These are phyloP conservation scores for Xylariaceae sp. DNA, from an alignment of 2,329 filamentous ascomycete genomes.

Conservation along the genomic window DNA sequence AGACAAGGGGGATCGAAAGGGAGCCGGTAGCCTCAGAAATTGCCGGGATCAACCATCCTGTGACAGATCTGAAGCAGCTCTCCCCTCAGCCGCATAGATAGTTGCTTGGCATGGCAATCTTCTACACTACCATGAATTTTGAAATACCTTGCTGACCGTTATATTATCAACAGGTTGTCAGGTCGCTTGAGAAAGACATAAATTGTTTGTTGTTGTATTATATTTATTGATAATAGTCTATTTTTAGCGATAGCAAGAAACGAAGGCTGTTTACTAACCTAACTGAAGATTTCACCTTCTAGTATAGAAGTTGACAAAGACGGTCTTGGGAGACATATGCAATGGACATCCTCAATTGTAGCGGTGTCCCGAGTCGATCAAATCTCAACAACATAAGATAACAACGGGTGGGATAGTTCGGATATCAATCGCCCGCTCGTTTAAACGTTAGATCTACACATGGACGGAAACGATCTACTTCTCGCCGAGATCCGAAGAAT, in stretches of 20 bases:
- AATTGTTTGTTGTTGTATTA: too few relatives aligned
- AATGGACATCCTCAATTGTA: too few relatives aligned
- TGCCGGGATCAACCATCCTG: slow-evolving; percentile 33
- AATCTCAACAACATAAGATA: not conserved
- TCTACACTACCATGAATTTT: not conserved
- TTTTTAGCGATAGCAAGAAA: too few relatives aligned
- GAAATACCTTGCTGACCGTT: too few relatives aligned
- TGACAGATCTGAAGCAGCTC: slow-evolving; percentile 35
- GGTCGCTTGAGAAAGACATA: too few relatives aligned
- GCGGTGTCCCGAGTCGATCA: not conserved
- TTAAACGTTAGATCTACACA: not conserved
- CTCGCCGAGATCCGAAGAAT: not conserved
- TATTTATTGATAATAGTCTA: too few relatives aligned
- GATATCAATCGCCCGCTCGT: not conserved
- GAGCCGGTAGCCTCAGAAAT: slow-evolving; percentile 26
- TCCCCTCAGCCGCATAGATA: slow-evolving; percentile 23
- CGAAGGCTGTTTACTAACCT: too few relatives aligned
- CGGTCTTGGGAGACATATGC: too few relatives aligned
- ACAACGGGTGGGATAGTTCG: too few relatives aligned
- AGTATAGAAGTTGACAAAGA: too few relatives aligned
- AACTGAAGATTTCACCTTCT: too few relatives aligned
- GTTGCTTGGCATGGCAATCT: slow-evolving; percentile 13
- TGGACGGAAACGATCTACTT: not conserved
- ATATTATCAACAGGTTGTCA: too few relatives aligned
- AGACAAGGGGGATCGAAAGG: slow-evolving; percentile 5